Conservation (phyloP, 2,329 filamentous ascomycete genomes). For the Claviceps sp. region DNA sequence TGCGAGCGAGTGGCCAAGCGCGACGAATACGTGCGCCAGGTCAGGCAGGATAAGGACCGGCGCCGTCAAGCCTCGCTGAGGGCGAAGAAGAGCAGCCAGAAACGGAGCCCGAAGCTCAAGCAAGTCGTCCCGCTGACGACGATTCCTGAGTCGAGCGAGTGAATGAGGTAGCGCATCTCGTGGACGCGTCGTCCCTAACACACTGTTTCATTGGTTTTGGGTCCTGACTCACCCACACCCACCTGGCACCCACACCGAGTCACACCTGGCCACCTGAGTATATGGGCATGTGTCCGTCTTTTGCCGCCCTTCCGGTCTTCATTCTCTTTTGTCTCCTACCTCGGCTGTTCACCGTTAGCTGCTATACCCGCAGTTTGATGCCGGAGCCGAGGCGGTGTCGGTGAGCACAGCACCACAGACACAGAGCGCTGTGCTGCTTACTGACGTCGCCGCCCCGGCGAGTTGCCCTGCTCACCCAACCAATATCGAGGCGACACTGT, state of each 20-base stretch:
- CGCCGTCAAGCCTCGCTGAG: conserved; percentile 26
- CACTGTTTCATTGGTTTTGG: conserved; percentile 1
- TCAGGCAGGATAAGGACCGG: conserved; percentile 42
- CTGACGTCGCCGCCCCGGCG: too few relatives aligned
- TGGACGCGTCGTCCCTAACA: not conserved
- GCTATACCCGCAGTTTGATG: too few relatives aligned
- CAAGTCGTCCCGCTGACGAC: conserved; percentile 34
- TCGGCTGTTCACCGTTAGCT: too few relatives aligned
- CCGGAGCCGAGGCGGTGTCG: too few relatives aligned
- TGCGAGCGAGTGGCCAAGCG: conserved; percentile 37
- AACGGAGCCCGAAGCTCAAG: conserved; percentile 37
- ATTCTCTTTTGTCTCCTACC: too few relatives aligned
- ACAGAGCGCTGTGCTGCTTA: too few relatives aligned
- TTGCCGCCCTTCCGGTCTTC: too few relatives aligned
- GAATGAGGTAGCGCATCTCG: not conserved
- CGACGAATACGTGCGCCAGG: conserved; percentile 36
- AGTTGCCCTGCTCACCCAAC: too few relatives aligned
- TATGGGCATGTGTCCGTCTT: too few relatives aligned
- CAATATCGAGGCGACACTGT: too few relatives aligned
- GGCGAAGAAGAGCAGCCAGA: conserved; percentile 25
- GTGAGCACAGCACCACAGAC: too few relatives aligned
- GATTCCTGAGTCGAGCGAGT: conserved; percentile 33
- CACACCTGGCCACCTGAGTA: too few relatives aligned
- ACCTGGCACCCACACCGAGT: not conserved
- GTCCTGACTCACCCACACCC: not conserved